phyloP scores from a whole-genome alignment of 148 eudicot species.

The Amaranthus palmeri region DNA sequence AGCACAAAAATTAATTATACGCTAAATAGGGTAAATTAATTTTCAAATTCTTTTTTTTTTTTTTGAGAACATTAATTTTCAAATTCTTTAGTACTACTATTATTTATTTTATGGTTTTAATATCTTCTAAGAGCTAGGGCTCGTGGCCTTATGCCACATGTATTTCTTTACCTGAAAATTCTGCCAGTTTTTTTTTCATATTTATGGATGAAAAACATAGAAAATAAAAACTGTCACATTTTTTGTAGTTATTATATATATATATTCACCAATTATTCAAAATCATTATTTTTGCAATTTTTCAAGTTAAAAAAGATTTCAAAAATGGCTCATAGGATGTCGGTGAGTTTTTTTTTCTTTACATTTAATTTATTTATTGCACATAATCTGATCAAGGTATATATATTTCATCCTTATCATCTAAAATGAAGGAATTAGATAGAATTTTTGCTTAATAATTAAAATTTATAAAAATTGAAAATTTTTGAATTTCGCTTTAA shows the following conservation, averaged over 20 bases:
- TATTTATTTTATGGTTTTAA: neutral
- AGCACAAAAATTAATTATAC: neutral
- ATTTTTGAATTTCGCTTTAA: too few species aligned
- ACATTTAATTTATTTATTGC: neutral
- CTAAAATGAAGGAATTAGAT: neutral
- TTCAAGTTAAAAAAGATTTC: neutral
- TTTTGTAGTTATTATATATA: neutral
- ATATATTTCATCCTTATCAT: neutral
- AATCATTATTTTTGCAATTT: neutral
- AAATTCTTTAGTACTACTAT: too few species aligned
- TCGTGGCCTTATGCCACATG: slow-evolving; percentile 10
- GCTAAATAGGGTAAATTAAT: neutral
- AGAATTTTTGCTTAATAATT: neutral
- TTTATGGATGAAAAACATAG: neutral
- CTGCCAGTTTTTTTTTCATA: neutral
- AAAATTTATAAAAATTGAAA: too few species aligned
- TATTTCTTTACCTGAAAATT: slow-evolving; percentile 5
- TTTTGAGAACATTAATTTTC: too few species aligned
- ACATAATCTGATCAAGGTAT: neutral
- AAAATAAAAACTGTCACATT: neutral
- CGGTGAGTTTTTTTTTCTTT: slow-evolving; percentile 10
- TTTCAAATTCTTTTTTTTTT: neutral
- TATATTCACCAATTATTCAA: slow-evolving; percentile 1
- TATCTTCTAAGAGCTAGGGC: neutral
- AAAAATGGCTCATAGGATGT: slow-evolving; percentile 24